phyloP scores from a whole-genome alignment of 164 flowering plant species.

The Aristolochia fimbriata region DNA sequence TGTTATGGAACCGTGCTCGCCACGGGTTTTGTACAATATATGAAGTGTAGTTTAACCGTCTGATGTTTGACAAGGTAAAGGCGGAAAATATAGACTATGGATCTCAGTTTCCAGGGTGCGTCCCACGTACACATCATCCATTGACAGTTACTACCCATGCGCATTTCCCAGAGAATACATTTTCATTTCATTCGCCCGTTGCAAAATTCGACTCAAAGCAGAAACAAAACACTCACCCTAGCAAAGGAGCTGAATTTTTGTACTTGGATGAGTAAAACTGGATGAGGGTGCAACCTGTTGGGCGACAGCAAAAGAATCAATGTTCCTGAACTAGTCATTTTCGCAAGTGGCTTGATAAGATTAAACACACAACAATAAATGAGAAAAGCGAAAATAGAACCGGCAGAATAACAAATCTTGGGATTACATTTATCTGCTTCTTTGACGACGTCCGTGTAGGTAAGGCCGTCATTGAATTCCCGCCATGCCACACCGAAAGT shows the following conservation, averaged over 20 bases:
- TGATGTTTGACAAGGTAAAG: no score
- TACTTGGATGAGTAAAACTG: conserved; percentile 68
- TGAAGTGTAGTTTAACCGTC: no score
- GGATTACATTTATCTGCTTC: not conserved
- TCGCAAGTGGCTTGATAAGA: no score
- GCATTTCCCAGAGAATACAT: no score
- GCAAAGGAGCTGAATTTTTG: conserved; percentile 69
- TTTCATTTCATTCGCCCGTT: no score
- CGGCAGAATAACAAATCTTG: conserved; percentile 12
- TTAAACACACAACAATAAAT: not conserved
- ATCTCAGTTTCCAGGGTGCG: no score
- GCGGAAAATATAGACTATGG: no score
- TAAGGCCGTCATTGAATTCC: conserved; percentile 42
- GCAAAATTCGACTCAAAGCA: not conserved
- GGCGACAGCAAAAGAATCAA: not conserved
- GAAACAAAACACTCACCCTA: conserved; percentile 39
- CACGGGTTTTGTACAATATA: no score
- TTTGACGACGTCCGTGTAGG: conserved; percentile 41
- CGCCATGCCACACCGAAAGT: conserved; percentile 24
- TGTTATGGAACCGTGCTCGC: no score
- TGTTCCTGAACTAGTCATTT: no score
- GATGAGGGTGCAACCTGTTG: conserved; percentile 40
- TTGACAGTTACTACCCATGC: no score
- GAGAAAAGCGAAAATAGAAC: conserved; percentile 5
- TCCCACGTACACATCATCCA: no score